Evolutionary conservation across 78 protist genomes (phyloP).

Genomic region (Dictyostelium brefeldianum): DNA sequence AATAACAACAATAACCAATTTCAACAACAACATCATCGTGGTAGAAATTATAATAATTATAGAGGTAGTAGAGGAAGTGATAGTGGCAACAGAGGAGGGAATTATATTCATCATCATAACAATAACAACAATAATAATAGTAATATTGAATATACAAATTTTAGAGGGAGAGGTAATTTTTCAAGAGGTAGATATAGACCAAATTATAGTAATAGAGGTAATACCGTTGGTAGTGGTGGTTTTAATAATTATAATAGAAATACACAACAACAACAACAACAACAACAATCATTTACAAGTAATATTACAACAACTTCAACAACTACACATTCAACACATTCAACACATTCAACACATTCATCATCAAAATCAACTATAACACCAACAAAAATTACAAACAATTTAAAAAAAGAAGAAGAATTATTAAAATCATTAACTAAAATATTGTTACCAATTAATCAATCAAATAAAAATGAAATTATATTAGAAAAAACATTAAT

Average conservation of each 20-base stretch:
- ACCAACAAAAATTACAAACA: not conserved
- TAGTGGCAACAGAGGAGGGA: not conserved
- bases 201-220: not conserved
- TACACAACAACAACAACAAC: not conserved
- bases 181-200: not conserved
- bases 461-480: too few species aligned
- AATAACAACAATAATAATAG: not conserved
- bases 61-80: not conserved
- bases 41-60: not conserved
- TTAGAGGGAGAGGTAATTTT: not conserved
- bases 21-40: not conserved
- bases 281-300: not conserved
- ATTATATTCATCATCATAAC: not conserved
- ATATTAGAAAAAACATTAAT: too few species aligned
- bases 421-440: too few species aligned
- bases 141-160: not conserved
- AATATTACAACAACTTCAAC: not conserved
- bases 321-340: not conserved
- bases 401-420: too few species aligned
- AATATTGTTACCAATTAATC: too few species aligned
- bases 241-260: not conserved
- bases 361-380: not conserved
- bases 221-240: not conserved
- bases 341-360: not conserved
- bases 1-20: not conserved